Evolutionary conservation across 129 eudicot species (phyloP), one percentile per base, ranked within the genome.

Genomic region (Chrysanthemum makinoi): DNA sequence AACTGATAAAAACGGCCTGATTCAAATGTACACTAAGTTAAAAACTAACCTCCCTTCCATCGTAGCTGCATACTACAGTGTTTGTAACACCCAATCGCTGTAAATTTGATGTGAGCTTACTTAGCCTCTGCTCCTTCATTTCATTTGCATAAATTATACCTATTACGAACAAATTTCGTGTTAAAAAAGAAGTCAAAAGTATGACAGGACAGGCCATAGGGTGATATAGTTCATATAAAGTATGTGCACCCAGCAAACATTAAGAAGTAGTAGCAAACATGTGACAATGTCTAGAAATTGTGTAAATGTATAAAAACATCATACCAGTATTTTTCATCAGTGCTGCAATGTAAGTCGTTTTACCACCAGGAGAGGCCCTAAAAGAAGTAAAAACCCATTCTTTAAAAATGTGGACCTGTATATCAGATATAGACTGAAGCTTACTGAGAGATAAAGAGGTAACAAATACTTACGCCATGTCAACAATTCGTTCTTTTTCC

Each of bases 281-380:
- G 28, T 16, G 13, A 57, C 13, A 10, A 18, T 8, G 65, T 19
- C 56, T 6, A 20, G 17, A 15, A 19, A 57, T 44, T n/a, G 7
- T 10, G 35, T 64, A 20, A 55, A 22, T 43, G 8, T 18, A 53
- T 10, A 65, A 2, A 39, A 46, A 68, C 22, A 49, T 24, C 75
- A 17, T 84, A 93, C 99, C 99, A 73, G 89, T 90, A 68, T 94
- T 94, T 73, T 90, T 89, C 99, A 94, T 94, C 12, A 94, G 87
- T 28, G 97, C 93, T 70, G 97, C 93, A 63, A 94, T 82, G 63
- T 94, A 89, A 48, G 97, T 94, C 62, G 98, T 89, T 89, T 94
- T 94, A 73, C 98, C 98, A 82, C 99, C 99, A 62, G 99, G 99
- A 61, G 99, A 93, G 74, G 99, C 99, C 77, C 97, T 89, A 73